phyloP scores from a whole-genome alignment of 148 eudicot genomes.

The Rhododendron henanense region DNA sequence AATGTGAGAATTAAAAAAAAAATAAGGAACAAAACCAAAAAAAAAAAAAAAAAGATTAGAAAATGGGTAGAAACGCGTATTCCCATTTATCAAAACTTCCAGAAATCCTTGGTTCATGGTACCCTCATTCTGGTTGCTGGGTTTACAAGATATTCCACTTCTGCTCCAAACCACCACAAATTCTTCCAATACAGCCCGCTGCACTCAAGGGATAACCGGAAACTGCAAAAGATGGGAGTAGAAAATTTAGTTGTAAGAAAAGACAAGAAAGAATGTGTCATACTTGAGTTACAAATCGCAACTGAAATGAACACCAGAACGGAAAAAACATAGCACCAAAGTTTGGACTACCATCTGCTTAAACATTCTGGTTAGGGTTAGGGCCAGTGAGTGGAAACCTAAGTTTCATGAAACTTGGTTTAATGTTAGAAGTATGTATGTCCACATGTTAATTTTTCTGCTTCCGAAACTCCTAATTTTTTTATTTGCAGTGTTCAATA shows the following conservation, averaged over 20 bases:
- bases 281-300: not conserved
- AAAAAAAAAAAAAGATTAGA: not conserved
- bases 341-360: not conserved
- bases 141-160: constrained; percentile 8
- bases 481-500: not conserved
- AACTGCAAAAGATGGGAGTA: constrained; percentile 8
- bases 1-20: not conserved
- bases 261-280: not conserved
- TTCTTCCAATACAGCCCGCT: constrained; percentile 11
- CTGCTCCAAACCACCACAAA: constrained; percentile 9
- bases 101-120: not conserved
- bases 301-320: not conserved
- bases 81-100: not conserved
- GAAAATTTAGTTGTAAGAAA: not conserved
- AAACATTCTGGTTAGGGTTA: not conserved
- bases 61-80: not conserved
- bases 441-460: not conserved
- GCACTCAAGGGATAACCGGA: constrained; percentile 17
- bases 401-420: not conserved
- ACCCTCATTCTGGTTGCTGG: not conserved
- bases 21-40: not conserved
- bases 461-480: not conserved
- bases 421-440: not conserved
- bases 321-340: not conserved
- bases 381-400: not conserved